These are phyloP conservation scores for Volvariella volvacea DNA, from an alignment of 1,284 basidiomycete genomes.

Conservation along the genomic window DNA sequence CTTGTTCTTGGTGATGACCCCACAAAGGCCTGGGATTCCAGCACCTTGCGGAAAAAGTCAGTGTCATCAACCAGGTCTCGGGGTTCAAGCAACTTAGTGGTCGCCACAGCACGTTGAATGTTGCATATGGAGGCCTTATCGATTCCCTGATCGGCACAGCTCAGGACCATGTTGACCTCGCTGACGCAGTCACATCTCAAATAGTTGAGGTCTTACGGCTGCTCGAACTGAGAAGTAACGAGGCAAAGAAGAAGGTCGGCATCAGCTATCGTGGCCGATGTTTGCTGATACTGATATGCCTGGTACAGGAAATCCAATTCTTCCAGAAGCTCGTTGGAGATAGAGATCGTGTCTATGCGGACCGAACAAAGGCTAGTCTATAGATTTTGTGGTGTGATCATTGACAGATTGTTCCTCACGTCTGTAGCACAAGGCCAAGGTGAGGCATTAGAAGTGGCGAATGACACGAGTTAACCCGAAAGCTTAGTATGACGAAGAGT, in stretches of 20 bases:
- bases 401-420: conserved; percentile 1
- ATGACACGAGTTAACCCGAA: conserved; percentile 47
- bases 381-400: conserved; percentile 4
- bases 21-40: conserved; percentile 53
- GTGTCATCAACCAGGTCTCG: background rate
- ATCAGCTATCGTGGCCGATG: background rate
- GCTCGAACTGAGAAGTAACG: conserved; percentile 58
- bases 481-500: conserved; percentile 70
- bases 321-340: conserved; percentile 68
- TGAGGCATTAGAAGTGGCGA: conserved; percentile 1
- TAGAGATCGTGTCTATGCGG: conserved; percentile 58
- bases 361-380: conserved; percentile 57
- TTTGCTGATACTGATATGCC: conserved; percentile 6
- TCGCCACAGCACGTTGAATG: conserved; percentile 53
- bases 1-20: conserved; percentile 63
- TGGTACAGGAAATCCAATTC: conserved; percentile 53
- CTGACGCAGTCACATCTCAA: conserved; percentile 53
- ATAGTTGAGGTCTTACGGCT: conserved; percentile 59
- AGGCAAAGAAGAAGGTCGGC: conserved; percentile 58
- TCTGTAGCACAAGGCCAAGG: conserved; percentile 7
- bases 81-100: conserved; percentile 1
- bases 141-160: conserved; percentile 51
- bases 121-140: conserved; percentile 62
- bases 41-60: conserved; percentile 50
- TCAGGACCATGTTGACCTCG: conserved; percentile 62